A percentile compares a stretch with the other conserved stretches of the same genome.
Evolutionary conservation across 1,284 basidiomycete species (phyloP).

Genomic region (Chalciporus sp.): DNA sequence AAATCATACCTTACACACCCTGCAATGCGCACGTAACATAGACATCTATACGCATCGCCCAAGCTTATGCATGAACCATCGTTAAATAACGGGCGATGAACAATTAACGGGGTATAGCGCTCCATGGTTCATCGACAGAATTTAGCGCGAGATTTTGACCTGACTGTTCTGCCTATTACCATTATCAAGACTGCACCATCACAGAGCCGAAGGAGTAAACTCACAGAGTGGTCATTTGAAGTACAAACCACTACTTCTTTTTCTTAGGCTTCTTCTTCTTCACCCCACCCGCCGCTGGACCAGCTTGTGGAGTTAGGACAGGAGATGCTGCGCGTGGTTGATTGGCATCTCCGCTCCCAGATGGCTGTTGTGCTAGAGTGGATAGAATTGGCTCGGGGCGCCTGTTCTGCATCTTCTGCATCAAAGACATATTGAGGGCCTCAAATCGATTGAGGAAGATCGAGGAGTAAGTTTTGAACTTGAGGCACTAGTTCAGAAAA

Average conservation of each 20-base stretch:
- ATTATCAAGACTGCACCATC: background rate
- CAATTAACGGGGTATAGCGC: conserved; percentile 5
- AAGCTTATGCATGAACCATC: conserved; percentile 2
- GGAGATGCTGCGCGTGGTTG: conserved; percentile 32
- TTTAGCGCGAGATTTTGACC: background rate
- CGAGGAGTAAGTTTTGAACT: conserved; percentile 92
- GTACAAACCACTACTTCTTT: conserved; percentile 43
- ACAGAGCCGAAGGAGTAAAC: background rate
- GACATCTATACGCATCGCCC: background rate
- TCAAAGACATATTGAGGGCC: conserved; percentile 79
- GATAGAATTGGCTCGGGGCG: conserved; percentile 34
- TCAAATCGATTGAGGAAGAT: conserved; percentile 96
- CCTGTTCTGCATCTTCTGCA: conserved; percentile 80
- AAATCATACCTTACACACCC: background rate
- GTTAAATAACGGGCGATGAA: conserved; percentile 1
- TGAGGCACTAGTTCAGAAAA: conserved; percentile 71
- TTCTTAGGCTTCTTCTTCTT: conserved; percentile 62
- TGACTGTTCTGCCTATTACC: background rate
- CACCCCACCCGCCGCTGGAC: conserved; percentile 40
- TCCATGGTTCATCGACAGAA: conserved; percentile 3
- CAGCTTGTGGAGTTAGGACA: conserved; percentile 27
- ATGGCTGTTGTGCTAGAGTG: conserved; percentile 15
- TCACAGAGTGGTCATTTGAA: conserved; percentile 10
- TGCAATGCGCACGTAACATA: background rate
- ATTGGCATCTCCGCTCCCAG: conserved; percentile 19